These are phyloP conservation scores for Quercus dentata DNA, from an alignment of 306 rosid species.

Conservation along the genomic window DNA sequence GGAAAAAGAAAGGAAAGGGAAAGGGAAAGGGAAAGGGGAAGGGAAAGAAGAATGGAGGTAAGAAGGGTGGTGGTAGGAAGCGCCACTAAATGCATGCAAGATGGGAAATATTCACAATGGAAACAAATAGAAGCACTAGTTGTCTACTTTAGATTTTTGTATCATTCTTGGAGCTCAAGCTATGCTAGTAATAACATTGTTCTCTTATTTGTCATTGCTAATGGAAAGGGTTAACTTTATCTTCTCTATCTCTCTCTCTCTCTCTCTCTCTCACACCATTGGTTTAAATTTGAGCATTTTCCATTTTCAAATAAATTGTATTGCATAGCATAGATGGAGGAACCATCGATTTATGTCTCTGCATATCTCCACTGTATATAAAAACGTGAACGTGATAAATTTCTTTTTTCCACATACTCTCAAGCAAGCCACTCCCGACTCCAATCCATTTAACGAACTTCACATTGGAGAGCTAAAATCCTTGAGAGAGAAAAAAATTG, in stretches of 20 bases:
- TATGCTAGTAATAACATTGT: background rate
- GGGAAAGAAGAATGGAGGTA: conserved; percentile 35
- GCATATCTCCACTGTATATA: background rate
- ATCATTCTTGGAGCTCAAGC: background rate
- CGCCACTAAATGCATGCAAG: conserved; percentile 13
- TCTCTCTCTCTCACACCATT: background rate
- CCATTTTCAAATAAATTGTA: background rate
- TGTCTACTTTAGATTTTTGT: background rate
- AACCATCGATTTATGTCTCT: background rate
- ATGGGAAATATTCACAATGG: background rate
- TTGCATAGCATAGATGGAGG: background rate
- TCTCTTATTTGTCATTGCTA: background rate
- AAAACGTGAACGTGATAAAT: no score
- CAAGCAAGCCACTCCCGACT: no score
- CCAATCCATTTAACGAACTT: no score
- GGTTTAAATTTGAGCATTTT: background rate
- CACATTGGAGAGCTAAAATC: no score
- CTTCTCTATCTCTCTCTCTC: no score
- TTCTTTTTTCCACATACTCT: no score
- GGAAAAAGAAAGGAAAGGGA: no score
- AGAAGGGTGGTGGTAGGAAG: conserved; percentile 42
- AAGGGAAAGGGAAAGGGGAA: background rate
- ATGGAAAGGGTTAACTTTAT: background rate
- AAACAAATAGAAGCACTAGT: background rate
- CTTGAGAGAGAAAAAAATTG: no score